Evolutionary conservation across 2,329 filamentous ascomycete species (phyloP).

Genomic region (Zarea fungicola): DNA sequence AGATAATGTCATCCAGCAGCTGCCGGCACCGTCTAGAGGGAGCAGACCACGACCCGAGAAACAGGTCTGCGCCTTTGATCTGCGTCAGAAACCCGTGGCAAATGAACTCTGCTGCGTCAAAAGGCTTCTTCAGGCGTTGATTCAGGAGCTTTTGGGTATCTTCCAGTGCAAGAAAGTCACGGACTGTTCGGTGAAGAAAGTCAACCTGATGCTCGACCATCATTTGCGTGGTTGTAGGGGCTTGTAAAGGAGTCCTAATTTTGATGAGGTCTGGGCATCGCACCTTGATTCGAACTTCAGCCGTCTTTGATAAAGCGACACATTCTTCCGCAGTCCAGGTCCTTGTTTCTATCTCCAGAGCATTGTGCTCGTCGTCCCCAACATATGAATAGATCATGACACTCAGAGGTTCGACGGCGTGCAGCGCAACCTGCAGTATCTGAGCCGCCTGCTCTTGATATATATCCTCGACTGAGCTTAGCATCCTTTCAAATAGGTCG

Average conservation of each 20-base stretch:
- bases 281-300: neutral
- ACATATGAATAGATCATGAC: conserved; percentile 4
- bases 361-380: conserved; percentile 2
- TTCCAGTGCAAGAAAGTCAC: conserved; percentile 1
- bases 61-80: neutral
- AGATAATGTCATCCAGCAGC: neutral
- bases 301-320: neutral
- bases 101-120: neutral
- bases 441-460: conserved; percentile 11
- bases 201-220: neutral
- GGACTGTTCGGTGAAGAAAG: conserved; percentile 9
- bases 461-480: conserved; percentile 2
- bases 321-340: neutral
- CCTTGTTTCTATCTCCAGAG: neutral
- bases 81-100: neutral
- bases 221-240: neutral
- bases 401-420: neutral
- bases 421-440: conserved; percentile 5
- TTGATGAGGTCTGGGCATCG: conserved; percentile 11
- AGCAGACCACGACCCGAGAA: neutral
- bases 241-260: neutral
- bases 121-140: neutral
- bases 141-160: neutral
- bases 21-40: neutral
- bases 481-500: conserved; percentile 9